These are phyloP conservation scores for Xylaria sp. DNA, from an alignment of 2,329 filamentous ascomycete genomes.

Conservation along the genomic window DNA sequence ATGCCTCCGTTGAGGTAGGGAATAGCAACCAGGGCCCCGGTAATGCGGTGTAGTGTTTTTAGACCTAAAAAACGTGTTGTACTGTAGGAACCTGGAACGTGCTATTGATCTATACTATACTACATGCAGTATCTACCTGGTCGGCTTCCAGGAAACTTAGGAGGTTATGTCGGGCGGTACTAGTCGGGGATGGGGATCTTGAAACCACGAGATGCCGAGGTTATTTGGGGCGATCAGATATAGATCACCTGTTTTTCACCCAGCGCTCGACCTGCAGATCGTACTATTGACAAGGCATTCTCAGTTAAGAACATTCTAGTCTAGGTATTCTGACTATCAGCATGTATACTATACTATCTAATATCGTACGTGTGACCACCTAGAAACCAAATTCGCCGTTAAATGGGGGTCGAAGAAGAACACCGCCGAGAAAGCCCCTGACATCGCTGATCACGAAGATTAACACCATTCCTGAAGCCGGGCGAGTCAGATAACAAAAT, in stretches of 20 bases:
- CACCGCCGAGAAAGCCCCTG: slow-evolving; percentile 11
- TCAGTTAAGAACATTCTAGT: background rate
- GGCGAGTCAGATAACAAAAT: background rate
- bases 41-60: background rate
- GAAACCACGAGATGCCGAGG: slow-evolving; percentile 20
- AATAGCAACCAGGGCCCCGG: slow-evolving; percentile 4
- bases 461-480: slow-evolving; percentile 12
- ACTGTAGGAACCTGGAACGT: background rate
- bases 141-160: background rate
- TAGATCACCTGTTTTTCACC: slow-evolving; percentile 12
- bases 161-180: background rate
- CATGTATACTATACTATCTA: too few relatives aligned
- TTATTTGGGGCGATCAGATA: slow-evolving; percentile 9
- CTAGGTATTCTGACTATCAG: too few relatives aligned
- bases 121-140: background rate
- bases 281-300: slow-evolving; percentile 19
- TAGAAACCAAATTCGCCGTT: background rate
- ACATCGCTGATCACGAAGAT: slow-evolving; percentile 24
- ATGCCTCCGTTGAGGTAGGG: background rate
- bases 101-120: background rate
- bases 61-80: background rate
- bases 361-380: slow-evolving; percentile 19
- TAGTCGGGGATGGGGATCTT: slow-evolving; percentile 12
- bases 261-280: slow-evolving; percentile 20
- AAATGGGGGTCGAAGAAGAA: slow-evolving; percentile 1